phyloP scores from a whole-genome alignment of 495 filamentous ascomycete genomes.

The Penicilliopsis zonata region DNA sequence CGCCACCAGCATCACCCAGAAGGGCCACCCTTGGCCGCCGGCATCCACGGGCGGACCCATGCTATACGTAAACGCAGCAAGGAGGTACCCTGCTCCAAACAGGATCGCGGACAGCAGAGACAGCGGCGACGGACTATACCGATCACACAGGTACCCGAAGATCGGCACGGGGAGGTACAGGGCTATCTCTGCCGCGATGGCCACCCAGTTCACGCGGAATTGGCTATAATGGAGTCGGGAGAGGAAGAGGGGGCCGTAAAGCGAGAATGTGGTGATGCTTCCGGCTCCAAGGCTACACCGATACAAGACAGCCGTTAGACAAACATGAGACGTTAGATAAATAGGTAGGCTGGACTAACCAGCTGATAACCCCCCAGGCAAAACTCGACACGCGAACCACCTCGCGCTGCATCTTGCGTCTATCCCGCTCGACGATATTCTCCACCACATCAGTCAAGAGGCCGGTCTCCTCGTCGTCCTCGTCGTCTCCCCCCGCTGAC shows the following conservation, averaged over 20 bases:
- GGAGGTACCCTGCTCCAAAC: conserved; percentile 70
- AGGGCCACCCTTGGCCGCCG: conserved; percentile 56
- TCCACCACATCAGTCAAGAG: conserved; percentile 50
- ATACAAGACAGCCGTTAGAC: conserved; percentile 3
- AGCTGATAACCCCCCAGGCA: conserved; percentile 46
- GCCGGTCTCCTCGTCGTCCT: conserved; percentile 36
- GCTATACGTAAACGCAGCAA: conserved; percentile 69
- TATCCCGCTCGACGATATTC: conserved; percentile 46
- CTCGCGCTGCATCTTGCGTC: conserved; percentile 37
- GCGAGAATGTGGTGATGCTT: conserved; percentile 75
- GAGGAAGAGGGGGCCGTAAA: conserved; percentile 84
- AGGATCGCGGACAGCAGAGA: conserved; percentile 56
- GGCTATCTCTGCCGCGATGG: conserved; percentile 69
- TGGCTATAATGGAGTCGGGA: conserved; percentile 75
- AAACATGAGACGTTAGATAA: not conserved
- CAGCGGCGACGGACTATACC: conserved; percentile 64
- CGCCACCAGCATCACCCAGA: conserved; percentile 68
- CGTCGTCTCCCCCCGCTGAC: conserved; percentile 4
- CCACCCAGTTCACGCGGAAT: conserved; percentile 78
- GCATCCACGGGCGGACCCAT: conserved; percentile 43
- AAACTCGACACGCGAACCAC: conserved; percentile 44
- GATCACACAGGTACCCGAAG: conserved; percentile 86
- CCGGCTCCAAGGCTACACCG: conserved; percentile 64
- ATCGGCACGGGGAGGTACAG: conserved; percentile 83
- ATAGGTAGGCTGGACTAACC: conserved; percentile 21